Conservation (phyloP, 2,329 filamentous ascomycete species). For the Ceratocystis variospora region DNA sequence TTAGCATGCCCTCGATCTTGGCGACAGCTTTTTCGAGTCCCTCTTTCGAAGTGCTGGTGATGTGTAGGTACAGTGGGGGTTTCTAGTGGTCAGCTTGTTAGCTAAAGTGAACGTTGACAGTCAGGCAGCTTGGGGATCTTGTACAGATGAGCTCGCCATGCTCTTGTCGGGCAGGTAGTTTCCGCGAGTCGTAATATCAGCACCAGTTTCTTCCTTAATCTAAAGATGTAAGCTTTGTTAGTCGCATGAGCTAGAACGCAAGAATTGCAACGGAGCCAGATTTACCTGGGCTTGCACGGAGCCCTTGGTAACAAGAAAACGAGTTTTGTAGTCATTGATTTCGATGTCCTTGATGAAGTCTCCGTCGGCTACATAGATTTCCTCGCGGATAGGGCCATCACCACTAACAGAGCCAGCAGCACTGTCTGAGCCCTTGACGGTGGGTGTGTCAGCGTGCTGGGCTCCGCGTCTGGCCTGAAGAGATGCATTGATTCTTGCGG, state of each 20-base stretch:
- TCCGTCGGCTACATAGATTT: constrained; percentile 89
- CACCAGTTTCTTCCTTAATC: constrained; percentile 99
- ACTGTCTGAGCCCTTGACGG: constrained; percentile 42
- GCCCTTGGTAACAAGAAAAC: constrained; percentile 92
- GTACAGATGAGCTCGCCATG: constrained; percentile 86
- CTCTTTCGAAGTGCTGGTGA: constrained; percentile 82
- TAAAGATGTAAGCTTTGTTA: constrained; percentile 33
- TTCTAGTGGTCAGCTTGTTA: constrained; percentile 42
- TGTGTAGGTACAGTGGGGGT: constrained; percentile 84
- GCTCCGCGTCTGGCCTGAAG: constrained; percentile 77
- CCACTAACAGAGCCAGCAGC: constrained; percentile 26
- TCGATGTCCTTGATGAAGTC: constrained; percentile 99
- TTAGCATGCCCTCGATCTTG: constrained; percentile 89
- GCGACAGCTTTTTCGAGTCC: constrained; percentile 79
- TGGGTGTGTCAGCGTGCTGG: constrained; percentile 79
- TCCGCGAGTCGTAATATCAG: constrained; percentile 97
- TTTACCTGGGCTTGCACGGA: constrained; percentile 99
- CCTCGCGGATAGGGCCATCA: constrained; percentile 53
- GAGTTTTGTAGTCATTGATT: constrained; percentile 93
- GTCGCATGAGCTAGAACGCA: not conserved
- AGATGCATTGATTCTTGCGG: constrained; percentile 72
- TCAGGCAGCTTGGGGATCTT: constrained; percentile 26
- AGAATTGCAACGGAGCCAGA: not conserved
- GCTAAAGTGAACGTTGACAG: not conserved
- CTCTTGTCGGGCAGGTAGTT: constrained; percentile 95